Percentiles rank a stretch among this genome's conserved stretches.
These are phyloP conservation scores for Petrea volubilis DNA, from an alignment of 257 asterid genomes.

Conservation along the genomic window DNA sequence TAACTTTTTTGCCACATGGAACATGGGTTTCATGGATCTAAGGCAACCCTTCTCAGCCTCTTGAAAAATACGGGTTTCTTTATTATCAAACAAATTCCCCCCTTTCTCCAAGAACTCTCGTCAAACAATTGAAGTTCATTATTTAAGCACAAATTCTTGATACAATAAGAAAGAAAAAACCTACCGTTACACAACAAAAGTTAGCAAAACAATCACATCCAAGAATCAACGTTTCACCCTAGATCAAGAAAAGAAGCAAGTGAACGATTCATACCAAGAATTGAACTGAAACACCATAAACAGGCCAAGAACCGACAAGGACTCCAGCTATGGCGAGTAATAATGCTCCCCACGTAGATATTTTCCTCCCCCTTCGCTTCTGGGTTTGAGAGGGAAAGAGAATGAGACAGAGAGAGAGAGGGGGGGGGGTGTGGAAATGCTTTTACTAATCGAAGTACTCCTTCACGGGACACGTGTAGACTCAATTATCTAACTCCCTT, in stretches of 20 bases:
- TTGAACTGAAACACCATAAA: constrained; percentile 25
- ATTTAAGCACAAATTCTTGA: constrained; percentile 28
- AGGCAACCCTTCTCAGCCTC: constrained; percentile 64
- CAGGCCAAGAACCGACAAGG: constrained; percentile 29
- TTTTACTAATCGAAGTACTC: constrained; percentile 23
- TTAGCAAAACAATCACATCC: constrained; percentile 11
- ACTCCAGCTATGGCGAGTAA: constrained; percentile 10
- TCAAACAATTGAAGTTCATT: constrained; percentile 37
- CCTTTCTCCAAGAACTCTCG: constrained; percentile 33
- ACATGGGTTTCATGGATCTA: constrained; percentile 72
- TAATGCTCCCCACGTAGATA: constrained; percentile 26
- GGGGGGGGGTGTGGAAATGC: constrained; percentile 30
- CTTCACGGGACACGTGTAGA: constrained; percentile 56
- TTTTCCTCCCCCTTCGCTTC: constrained; percentile 12
- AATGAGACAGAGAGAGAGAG: constrained; percentile 20
- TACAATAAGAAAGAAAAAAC: neutral
- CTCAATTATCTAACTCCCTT: constrained; percentile 63
- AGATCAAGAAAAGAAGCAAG: constrained; percentile 11
- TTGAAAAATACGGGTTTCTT: constrained; percentile 25
- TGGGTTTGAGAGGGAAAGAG: constrained; percentile 16
- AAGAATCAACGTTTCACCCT: constrained; percentile 10
- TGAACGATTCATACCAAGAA: constrained; percentile 46
- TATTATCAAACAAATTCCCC: constrained; percentile 14
- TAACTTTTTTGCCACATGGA: constrained; percentile 62
- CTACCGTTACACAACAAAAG: constrained; percentile 1